A percentile compares a stretch with the other conserved stretches of the same genome.
phyloP scores from a whole-genome alignment of 1,284 basidiomycete genomes.

The Vanrija sp. region DNA sequence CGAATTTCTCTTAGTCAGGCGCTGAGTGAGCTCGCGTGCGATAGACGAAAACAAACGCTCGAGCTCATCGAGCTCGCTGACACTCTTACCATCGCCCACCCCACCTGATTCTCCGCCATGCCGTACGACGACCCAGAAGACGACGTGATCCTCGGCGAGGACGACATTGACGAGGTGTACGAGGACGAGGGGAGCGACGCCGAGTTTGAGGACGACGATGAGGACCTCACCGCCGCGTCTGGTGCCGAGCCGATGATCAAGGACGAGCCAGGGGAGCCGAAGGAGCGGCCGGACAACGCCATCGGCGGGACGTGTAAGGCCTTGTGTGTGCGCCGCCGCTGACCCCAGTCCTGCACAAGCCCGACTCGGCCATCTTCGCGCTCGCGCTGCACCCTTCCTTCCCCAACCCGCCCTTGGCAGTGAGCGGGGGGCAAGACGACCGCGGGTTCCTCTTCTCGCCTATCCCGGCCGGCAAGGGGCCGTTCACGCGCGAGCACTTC shows the following conservation, averaged over 20 bases:
- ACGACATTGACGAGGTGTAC: constrained; percentile 55
- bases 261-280: constrained; percentile 19
- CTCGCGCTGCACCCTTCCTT: constrained; percentile 67
- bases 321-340: neutral
- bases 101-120: too few relatives aligned
- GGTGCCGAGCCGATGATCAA: constrained; percentile 31
- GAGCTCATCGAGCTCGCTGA: neutral
- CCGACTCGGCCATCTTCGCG: constrained; percentile 69
- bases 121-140: constrained; percentile 14
- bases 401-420: constrained; percentile 77
- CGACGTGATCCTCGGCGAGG: constrained; percentile 57
- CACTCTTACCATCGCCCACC: neutral
- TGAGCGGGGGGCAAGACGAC: constrained; percentile 94
- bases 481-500: constrained; percentile 59
- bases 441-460: constrained; percentile 76
- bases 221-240: constrained; percentile 36
- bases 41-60: too few relatives aligned
- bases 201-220: constrained; percentile 32
- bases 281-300: constrained; percentile 23
- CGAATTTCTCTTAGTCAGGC: too few relatives aligned
- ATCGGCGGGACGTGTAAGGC: constrained; percentile 23
- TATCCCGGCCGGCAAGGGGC: constrained; percentile 20
- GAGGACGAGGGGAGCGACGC: constrained; percentile 58
- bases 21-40: too few relatives aligned
- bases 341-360: constrained; percentile 41